A percentile compares a stretch with the other conserved stretches of the same genome.
phyloP scores from a whole-genome alignment of 352 stramenopile genomes.

The Pythium rhizo-oryzae region DNA sequence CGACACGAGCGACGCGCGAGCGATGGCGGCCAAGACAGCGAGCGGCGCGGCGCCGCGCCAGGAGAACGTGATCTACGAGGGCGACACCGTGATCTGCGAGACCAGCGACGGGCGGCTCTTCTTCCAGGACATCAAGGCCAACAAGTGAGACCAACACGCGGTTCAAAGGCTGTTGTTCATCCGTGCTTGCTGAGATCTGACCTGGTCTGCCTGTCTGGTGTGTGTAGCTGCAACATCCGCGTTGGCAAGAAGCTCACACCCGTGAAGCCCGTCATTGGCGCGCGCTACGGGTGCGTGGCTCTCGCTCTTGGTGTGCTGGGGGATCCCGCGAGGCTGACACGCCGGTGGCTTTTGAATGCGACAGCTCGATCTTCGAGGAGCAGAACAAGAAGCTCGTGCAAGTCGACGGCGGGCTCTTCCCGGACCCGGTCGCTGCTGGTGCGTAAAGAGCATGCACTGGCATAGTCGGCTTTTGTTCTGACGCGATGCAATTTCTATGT shows the following conservation, averaged over 20 bases:
- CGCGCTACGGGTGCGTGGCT: conserved; percentile 57
- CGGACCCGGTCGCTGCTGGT: conserved; percentile 79
- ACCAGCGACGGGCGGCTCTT: conserved; percentile 86
- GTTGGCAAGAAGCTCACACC: conserved; percentile 81
- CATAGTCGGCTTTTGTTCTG: background rate
- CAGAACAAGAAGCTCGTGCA: conserved; percentile 81
- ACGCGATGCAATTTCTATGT: background rate
- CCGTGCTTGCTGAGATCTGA: background rate
- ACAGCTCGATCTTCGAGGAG: conserved; percentile 80
- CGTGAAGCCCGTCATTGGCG: conserved; percentile 74
- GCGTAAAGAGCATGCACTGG: background rate
- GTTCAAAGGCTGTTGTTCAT: background rate
- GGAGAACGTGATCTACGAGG: conserved; percentile 83
- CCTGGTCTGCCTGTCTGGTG: conserved; percentile 6
- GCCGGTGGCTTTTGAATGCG: background rate
- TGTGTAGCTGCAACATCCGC: conserved; percentile 49
- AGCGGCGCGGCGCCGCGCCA: conserved; percentile 30
- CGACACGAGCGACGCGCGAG: background rate
- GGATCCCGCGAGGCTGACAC: background rate
- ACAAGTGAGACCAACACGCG: conserved; percentile 44
- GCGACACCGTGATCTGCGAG: conserved; percentile 87
- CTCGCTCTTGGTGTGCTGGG: too few species aligned
- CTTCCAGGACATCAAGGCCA: conserved; percentile 75
- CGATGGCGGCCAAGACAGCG: conserved; percentile 9
- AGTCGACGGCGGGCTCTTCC: conserved; percentile 76